A percentile compares a stretch with the other conserved stretches of the same genome.
These are phyloP conservation scores for Phylloporus sp. DNA, from an alignment of 768 basidiomycete genomes.

Conservation along the genomic window DNA sequence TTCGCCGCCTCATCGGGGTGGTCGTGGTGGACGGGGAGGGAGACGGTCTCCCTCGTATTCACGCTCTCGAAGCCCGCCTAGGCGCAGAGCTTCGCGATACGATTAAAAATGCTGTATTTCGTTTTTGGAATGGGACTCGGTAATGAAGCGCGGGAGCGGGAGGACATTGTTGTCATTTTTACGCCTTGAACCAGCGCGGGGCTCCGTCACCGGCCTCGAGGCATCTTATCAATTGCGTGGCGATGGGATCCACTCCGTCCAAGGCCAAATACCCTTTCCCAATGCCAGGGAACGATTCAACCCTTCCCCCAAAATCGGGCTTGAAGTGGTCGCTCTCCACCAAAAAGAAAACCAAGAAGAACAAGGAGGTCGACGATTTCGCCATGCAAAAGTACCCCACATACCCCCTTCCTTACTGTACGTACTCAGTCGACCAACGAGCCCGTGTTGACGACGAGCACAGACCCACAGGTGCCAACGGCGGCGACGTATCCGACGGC, in stretches of 20 bases:
- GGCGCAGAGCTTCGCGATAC: slow-evolving; percentile 32
- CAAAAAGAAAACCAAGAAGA: slow-evolving; percentile 17
- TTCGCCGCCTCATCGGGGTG: slow-evolving; percentile 45
- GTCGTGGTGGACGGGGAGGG: slow-evolving; percentile 39
- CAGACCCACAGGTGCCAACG: slow-evolving; percentile 24
- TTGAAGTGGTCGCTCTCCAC: slow-evolving; percentile 18
- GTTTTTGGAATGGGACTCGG: no score
- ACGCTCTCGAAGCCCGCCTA: slow-evolving; percentile 40
- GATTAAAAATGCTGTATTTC: slow-evolving; percentile 23
- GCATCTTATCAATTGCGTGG: slow-evolving; percentile 8
- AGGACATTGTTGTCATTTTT: no score
- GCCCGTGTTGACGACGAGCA: slow-evolving; percentile 9
- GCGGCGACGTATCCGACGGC: slow-evolving; percentile 18
- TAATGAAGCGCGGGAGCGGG: no score
- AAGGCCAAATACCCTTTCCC: slow-evolving; percentile 19
- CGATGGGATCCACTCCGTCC: slow-evolving; percentile 26
- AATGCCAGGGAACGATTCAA: slow-evolving; percentile 4
- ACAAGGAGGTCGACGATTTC: slow-evolving; percentile 18
- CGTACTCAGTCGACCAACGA: slow-evolving; percentile 3
- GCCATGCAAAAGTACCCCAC: slow-evolving; percentile 13
- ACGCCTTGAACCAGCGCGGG: no score
- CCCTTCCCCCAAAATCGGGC: slow-evolving; percentile 2
- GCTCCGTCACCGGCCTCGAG: background rate
- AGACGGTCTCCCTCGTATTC: slow-evolving; percentile 36
- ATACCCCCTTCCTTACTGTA: slow-evolving; percentile 21